Percentiles rank a stretch among this genome's conserved stretches.
Evolutionary conservation across 208 protist species (phyloP).

Genomic region (Willaertia magna): DNA sequence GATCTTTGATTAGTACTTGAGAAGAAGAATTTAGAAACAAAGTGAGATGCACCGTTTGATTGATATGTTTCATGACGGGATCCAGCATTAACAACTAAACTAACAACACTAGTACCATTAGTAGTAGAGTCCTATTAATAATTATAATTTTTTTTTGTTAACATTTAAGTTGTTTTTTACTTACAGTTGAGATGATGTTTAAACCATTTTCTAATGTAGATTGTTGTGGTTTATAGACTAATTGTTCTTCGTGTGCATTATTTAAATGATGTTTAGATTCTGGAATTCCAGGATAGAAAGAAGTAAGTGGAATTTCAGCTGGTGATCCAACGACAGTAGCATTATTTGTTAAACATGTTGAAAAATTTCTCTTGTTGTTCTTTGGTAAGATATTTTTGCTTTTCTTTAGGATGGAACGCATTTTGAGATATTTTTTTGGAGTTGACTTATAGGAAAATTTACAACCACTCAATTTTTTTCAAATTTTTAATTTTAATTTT

Average conservation of each 20-base stretch:
- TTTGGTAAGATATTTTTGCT: not conserved
- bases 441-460: too few relatives aligned
- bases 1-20: not conserved
- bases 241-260: not conserved
- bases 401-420: not conserved
- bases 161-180: not conserved
- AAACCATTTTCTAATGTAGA: not conserved
- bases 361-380: not conserved
- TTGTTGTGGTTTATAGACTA: not conserved
- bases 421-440: not conserved
- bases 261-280: too few relatives aligned
- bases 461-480: too few relatives aligned
- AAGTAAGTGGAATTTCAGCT: not conserved
- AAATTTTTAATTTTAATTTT: too few relatives aligned
- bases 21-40: slow-evolving; percentile 1
- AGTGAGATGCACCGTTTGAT: not conserved
- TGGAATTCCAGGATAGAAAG: not conserved
- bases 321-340: not conserved
- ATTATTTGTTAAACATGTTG: not conserved
- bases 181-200: not conserved
- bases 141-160: not conserved
- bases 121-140: not conserved
- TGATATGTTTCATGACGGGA: not conserved
- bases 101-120: not conserved
- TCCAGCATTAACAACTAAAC: slow-evolving; percentile 3